phyloP scores from a whole-genome alignment of 2,329 filamentous ascomycete genomes.

The Hypomyces rosellus region DNA sequence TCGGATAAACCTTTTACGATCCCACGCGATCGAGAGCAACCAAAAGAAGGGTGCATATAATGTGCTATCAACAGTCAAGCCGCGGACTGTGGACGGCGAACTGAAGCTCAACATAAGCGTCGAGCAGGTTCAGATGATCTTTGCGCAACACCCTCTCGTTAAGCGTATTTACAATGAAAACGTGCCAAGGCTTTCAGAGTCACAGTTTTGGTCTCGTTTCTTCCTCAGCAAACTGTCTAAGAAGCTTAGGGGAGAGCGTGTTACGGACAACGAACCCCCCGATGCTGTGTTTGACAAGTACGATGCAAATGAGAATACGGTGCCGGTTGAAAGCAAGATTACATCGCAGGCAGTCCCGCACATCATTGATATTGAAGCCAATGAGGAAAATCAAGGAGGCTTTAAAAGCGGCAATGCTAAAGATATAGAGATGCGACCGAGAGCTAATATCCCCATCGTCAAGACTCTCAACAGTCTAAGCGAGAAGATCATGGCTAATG shows the following conservation, averaged over 20 bases:
- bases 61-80: conserved; percentile 83
- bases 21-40: conserved; percentile 80
- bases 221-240: conserved; percentile 88
- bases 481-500: conserved; percentile 87
- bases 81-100: conserved; percentile 43
- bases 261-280: conserved; percentile 67
- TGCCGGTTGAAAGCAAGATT: conserved; percentile 45
- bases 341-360: conserved; percentile 67
- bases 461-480: conserved; percentile 84
- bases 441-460: conserved; percentile 78
- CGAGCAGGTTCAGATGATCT: conserved; percentile 89
- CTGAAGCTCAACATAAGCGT: conserved; percentile 79
- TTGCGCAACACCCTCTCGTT: conserved; percentile 86
- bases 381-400: conserved; percentile 90
- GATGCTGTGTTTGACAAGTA: conserved; percentile 84
- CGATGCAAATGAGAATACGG: conserved; percentile 63
- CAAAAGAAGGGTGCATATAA: conserved; percentile 91
- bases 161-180: conserved; percentile 89
- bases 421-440: conserved; percentile 83
- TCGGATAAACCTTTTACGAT: conserved; percentile 74
- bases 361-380: conserved; percentile 87
- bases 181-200: conserved; percentile 72
- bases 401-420: conserved; percentile 75
- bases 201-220: conserved; percentile 88
- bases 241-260: conserved; percentile 82